Evolutionary conservation across 768 basidiomycete species (phyloP), one percentile per base, ranked within the genome.

Genomic region (Kwoniella europaea): DNA sequence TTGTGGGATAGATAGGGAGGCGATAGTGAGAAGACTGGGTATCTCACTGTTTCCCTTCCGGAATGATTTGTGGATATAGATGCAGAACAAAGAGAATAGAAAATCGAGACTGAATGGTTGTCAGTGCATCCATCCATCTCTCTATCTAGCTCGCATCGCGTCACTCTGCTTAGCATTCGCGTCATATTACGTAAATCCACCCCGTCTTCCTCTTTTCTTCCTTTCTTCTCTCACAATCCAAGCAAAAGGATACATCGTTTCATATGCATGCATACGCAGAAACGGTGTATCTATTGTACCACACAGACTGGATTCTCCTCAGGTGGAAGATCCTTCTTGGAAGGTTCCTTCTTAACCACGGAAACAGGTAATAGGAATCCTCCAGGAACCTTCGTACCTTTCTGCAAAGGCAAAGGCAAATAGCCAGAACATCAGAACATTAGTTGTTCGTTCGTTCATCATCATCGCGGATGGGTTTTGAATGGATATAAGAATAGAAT

Each of bases 331-430:
- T 58, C 22, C 29, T 65, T 59, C 61, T 67, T 61, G 4, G 50
- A n/a, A 12, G 58, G 54, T 16, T 67, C 59, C 58, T 79, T 79
- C 69, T 79, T 79, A 20, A 77, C 76, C 15, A 79, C 78, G 22
- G 73, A 75, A 4, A 71, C 79, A 10, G 79, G 79, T 20, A 81
- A 59, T 15, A 81, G 60, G 63, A 81, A 81, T 2, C 79, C 79
- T 6, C 79, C 79, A 4, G 79, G 79, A 2, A 81, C 79, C 65
- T 81, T 81, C 0, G 77, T 78, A 10, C 79, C 79, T 35, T 50
- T 74, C 79, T 81, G 52, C 61, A 20, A 46, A 35, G 35, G 6
- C 35, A 35, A 5, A 35, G 29, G 29, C 6, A 35, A 50, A 53
- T n/a, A 27, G 42, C 24, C 20, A 55, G 54, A 27, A 22, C 27